Conservation (phyloP, 306 rosid species). For the Ormosia semicastrata region DNA sequence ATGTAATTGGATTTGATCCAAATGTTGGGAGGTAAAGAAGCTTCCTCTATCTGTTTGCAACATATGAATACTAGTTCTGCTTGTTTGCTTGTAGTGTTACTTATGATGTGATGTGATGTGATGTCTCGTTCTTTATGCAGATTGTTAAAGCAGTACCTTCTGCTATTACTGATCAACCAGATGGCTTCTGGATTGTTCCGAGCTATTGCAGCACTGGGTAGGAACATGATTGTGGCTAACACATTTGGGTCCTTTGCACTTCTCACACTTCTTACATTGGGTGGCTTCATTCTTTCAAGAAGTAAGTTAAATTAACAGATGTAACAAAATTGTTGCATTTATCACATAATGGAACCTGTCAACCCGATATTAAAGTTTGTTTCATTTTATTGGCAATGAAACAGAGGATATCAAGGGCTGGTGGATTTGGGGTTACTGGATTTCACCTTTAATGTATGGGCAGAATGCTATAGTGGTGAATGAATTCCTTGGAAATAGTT, state of each 20-base stretch:
- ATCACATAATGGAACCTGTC: neutral
- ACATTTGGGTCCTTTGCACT: slow-evolving; percentile 37
- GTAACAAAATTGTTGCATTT: neutral
- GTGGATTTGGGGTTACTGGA: slow-evolving; percentile 67
- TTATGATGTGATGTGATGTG: neutral
- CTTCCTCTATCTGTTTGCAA: neutral
- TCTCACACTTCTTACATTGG: slow-evolving; percentile 29
- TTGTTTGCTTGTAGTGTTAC: neutral
- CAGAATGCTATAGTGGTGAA: slow-evolving; percentile 55
- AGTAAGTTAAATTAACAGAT: slow-evolving; percentile 16
- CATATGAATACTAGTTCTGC: neutral
- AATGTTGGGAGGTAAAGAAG: slow-evolving; percentile 41
- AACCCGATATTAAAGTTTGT: neutral
- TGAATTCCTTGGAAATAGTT: slow-evolving; percentile 62
- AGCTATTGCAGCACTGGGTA: slow-evolving; percentile 45
- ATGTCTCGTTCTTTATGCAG: slow-evolving; percentile 28
- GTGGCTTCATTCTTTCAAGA: slow-evolving; percentile 53
- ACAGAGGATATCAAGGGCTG: slow-evolving; percentile 51
- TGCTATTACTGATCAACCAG: slow-evolving; percentile 40
- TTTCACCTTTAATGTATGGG: slow-evolving; percentile 60
- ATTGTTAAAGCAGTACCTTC: slow-evolving; percentile 41
- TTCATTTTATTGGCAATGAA: slow-evolving; percentile 27
- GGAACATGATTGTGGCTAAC: slow-evolving; percentile 44
- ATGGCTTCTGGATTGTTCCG: slow-evolving; percentile 57
- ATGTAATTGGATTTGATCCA: slow-evolving; percentile 63